Base-by-base conservation (phyloP, 257 asterid species). In the Gentiana macrophylla region DNA sequence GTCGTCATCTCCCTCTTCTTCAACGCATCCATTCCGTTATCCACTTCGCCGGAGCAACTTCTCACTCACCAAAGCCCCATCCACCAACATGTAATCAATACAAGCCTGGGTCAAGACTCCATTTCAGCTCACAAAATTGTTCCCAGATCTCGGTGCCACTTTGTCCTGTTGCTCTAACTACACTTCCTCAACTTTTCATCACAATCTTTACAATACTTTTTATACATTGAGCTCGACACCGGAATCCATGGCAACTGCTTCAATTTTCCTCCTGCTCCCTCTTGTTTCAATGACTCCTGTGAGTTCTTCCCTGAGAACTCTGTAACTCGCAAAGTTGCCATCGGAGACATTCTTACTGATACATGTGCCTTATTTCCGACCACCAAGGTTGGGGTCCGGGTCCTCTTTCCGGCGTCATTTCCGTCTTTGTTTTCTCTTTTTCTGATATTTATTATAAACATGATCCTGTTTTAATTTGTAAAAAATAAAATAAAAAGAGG, bases 271-370 rank as follows among this genome's bases (percentile, higher is more conserved):
- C 78, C 75, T 9, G 59, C 63, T 5, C 71, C 78, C 0, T 66
- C 67, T 11, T 76, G 81, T 59, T 52, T 56, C 52, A 72, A 65
- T 3, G 73, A 64, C 49, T 57, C 81, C 0, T 76, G 81, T 58
- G 9, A 15, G 0, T 59, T n/a, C 50, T 62, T 37, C 32, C 65
- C 75, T 0, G 63, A 62, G 37, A 76, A 72, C 65, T 70, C 78
- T 1, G 73, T 62, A 8, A 76, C 71, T 35, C 58, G 24, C 24
- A 15, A 15, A 15, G 24, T 15, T 15, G 24, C 24, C 24, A 15
- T 15, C 24, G 24, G 24, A 55, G 8, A 47, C 65, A 37, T 35
- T 35, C 56, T 65, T 0, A 61, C 70, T 1, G 81, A 76, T 56
- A 54, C 56, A 11, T 58, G 65, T 10, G 66, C 75, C 15, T 36